Evolutionary conservation across 2,329 filamentous ascomycete genomes (phyloP).

Genomic region (Scytalidium sp.): DNA sequence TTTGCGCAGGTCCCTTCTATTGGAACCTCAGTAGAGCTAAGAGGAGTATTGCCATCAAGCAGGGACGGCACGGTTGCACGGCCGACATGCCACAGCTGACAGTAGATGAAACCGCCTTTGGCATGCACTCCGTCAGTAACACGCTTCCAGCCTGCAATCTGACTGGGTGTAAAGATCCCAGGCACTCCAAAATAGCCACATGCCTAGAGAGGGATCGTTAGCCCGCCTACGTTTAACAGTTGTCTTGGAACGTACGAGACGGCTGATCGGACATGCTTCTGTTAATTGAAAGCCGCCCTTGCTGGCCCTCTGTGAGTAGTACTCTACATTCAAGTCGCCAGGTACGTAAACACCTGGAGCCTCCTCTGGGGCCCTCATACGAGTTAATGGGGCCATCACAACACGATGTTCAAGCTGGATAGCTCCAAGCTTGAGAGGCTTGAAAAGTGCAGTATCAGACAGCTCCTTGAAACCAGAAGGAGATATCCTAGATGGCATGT

Average conservation of each 20-base stretch:
- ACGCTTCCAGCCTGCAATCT: conserved; percentile 52
- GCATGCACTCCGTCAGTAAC: conserved; percentile 55
- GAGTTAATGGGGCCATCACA: conserved; percentile 53
- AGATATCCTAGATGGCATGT: conserved; percentile 15
- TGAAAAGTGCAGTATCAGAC: conserved; percentile 30
- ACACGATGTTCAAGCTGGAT: conserved; percentile 43
- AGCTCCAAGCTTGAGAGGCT: conserved; percentile 35
- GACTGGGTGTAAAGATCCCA: conserved; percentile 48
- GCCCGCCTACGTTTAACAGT: background rate
- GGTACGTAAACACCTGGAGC: conserved; percentile 47
- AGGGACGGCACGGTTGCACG: conserved; percentile 37
- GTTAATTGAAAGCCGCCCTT: conserved; percentile 51
- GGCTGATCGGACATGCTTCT: conserved; percentile 47
- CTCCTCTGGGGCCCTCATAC: conserved; percentile 44
- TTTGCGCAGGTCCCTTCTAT: conserved; percentile 31
- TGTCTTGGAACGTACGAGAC: conserved; percentile 14
- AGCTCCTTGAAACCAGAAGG: conserved; percentile 14
- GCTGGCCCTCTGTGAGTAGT: conserved; percentile 51
- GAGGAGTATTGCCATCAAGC: conserved; percentile 32
- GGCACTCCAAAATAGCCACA: conserved; percentile 47
- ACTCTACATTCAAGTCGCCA: conserved; percentile 37
- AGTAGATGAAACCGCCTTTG: conserved; percentile 53
- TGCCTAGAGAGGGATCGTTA: conserved; percentile 25
- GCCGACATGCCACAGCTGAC: conserved; percentile 58
- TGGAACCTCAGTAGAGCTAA: conserved; percentile 38